phyloP scores from a whole-genome alignment of 768 basidiomycete genomes.

The Gelatoporia subvermispora region DNA sequence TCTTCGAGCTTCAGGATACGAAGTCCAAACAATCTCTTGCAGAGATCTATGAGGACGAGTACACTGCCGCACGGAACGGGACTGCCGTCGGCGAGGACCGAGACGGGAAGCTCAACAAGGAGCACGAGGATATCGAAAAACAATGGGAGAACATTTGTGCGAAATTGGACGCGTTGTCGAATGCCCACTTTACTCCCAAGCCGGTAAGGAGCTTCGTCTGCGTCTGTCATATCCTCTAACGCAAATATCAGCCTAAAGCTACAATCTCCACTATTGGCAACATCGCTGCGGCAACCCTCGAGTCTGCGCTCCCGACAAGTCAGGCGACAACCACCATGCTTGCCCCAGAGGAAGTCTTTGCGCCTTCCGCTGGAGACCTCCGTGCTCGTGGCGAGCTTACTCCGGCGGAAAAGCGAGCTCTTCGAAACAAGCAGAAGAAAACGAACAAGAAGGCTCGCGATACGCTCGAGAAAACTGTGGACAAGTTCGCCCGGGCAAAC shows the following conservation, averaged over 20 bases:
- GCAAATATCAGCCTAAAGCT: conserved; percentile 68
- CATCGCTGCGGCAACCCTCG: conserved; percentile 73
- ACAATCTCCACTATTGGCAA: conserved; percentile 82
- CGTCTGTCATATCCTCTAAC: conserved; percentile 9
- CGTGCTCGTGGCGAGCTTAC: conserved; percentile 78
- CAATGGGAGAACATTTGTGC: conserved; percentile 82
- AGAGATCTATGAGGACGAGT: conserved; percentile 95
- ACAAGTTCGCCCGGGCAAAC: conserved; percentile 56
- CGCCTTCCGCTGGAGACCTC: conserved; percentile 45
- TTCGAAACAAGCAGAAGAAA: conserved; percentile 67
- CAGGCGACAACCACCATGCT: conserved; percentile 74
- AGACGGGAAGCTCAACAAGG: conserved; percentile 82
- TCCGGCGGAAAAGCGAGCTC: conserved; percentile 72
- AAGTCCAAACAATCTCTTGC: conserved; percentile 88
- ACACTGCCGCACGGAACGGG: conserved; percentile 59
- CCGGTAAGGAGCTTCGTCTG: conserved; percentile 47
- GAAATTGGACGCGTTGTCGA: conserved; percentile 91
- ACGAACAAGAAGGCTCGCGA: conserved; percentile 64
- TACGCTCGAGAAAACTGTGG: conserved; percentile 56
- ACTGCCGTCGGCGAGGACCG: conserved; percentile 62
- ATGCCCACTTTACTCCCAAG: conserved; percentile 94
- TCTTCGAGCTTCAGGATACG: conserved; percentile 85
- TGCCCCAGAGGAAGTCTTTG: conserved; percentile 89
- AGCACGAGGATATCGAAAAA: conserved; percentile 82
- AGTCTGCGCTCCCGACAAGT: conserved; percentile 86